Conservation (phyloP, 352 stramenopile species). For the Phytophthora megakarya region DNA sequence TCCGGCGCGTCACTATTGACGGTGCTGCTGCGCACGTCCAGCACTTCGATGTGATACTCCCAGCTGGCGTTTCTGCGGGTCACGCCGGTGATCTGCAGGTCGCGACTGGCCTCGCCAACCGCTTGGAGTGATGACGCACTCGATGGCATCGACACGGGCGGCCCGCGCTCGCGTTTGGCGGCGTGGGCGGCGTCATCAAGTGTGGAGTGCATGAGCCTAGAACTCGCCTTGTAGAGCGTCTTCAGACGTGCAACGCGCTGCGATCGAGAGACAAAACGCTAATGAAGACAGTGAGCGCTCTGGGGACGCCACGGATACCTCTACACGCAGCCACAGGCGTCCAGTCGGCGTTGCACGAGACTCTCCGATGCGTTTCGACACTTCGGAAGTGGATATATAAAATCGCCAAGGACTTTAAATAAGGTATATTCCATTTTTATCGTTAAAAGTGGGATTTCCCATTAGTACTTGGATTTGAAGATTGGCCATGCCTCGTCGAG, state of each 20-base stretch:
- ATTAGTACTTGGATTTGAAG: too few species aligned
- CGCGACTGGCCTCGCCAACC: conserved; percentile 43
- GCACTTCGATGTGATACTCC: conserved; percentile 84
- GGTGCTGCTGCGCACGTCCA: conserved; percentile 55
- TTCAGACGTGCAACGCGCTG: background rate
- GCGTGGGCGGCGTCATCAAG: conserved; percentile 10
- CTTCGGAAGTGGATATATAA: too few species aligned
- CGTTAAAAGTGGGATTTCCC: too few species aligned
- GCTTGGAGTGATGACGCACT: conserved; percentile 12
- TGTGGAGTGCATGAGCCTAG: conserved; percentile 9
- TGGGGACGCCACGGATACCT: background rate
- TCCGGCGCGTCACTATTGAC: conserved; percentile 6
- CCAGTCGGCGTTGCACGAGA: conserved; percentile 5
- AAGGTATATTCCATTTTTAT: too few species aligned
- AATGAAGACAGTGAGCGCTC: background rate
- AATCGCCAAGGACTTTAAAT: too few species aligned
- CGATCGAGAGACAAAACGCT: conserved; percentile 13
- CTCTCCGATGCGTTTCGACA: conserved; percentile 2
- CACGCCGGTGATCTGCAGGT: conserved; percentile 76
- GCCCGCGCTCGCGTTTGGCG: conserved; percentile 21
- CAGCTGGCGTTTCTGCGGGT: conserved; percentile 67
- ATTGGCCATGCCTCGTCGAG: conserved; percentile 34
- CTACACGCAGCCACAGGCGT: background rate
- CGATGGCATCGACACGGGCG: conserved; percentile 8
- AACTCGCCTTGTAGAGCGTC: background rate